Evolutionary conservation across 768 basidiomycete species (phyloP), one percentile per base, ranked within the genome.

Genomic region (Boletus subparvulus): DNA sequence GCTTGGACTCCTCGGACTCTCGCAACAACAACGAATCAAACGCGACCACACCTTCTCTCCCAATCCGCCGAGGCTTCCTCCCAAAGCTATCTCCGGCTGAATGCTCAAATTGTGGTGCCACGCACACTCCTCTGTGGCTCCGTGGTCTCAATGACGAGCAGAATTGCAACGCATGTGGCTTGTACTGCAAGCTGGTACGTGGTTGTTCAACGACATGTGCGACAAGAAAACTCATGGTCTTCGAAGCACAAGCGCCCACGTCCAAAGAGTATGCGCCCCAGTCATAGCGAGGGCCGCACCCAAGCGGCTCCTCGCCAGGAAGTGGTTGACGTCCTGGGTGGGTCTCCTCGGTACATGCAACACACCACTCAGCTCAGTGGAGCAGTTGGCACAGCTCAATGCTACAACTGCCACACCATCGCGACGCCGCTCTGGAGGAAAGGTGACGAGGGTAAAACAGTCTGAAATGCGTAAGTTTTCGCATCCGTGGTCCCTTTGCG

Each of bases 371-470:
- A 68, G 61, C 65, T 70, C 62, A 71, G 64, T 41, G 64, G 68
- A 44, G 58, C 26, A 61, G 61, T 60, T 51, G 70, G 72, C 44
- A 60, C 78, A 80, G 91, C 90, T 3, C 90, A 92, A 77, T 94
- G 91, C 75, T 91, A 87, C 74, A 93, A 92, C 66, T 93, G 90
- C 75, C 88, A 92, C 66, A 93, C 92, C 24, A 92, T 88, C 3
- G 89, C 90, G 14, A 92, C 91, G 6, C 92, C 91, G 13, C 81
- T 93, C 40, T 93, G 91, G 91, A 82, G 91, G 60, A 93, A 93
- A 73, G 92, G 92, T 63, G 90, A 92, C 64, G 92, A 92, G 73
- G 91, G 91, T 52, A 90, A 90, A 77, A 93, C 91, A 0, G 89
- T 93, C 39, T 93, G 91, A 77, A 93, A 93, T 65, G 91, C 92